These are phyloP conservation scores for Tilletia caries DNA, from an alignment of 1,284 basidiomycete genomes.

Conservation along the genomic window DNA sequence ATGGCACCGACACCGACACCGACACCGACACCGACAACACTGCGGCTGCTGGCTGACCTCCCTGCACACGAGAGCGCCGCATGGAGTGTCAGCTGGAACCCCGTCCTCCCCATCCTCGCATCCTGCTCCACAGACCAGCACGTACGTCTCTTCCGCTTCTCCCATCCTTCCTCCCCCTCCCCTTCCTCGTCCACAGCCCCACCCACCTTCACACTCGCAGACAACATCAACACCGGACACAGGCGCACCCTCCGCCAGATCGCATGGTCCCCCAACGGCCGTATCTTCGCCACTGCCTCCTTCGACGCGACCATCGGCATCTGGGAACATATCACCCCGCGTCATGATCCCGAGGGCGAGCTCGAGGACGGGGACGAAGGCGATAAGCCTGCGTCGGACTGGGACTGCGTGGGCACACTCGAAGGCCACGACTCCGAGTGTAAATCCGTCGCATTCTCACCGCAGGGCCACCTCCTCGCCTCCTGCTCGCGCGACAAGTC, in stretches of 20 bases:
- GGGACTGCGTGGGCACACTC: slow-evolving; percentile 81
- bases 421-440: slow-evolving; percentile 98
- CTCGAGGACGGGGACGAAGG: slow-evolving; percentile 57
- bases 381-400: slow-evolving; percentile 37
- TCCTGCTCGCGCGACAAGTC: slow-evolving; percentile 93
- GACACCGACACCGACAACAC: background rate
- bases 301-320: slow-evolving; percentile 91
- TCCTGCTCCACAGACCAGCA: slow-evolving; percentile 93
- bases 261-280: slow-evolving; percentile 85
- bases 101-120: slow-evolving; percentile 73
- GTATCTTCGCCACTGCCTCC: slow-evolving; percentile 84
- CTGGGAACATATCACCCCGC: slow-evolving; percentile 64
- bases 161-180: slow-evolving; percentile 12
- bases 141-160: slow-evolving; percentile 70
- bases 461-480: slow-evolving; percentile 74
- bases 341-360: slow-evolving; percentile 48
- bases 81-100: slow-evolving; percentile 92
- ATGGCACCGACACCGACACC: background rate
- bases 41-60: slow-evolving; percentile 19
- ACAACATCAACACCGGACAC: slow-evolving; percentile 68
- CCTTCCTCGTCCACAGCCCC: slow-evolving; percentile 28
- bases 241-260: slow-evolving; percentile 83
- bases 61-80: slow-evolving; percentile 49
- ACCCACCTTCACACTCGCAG: slow-evolving; percentile 39
- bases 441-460: slow-evolving; percentile 85